Evolutionary conservation across 768 basidiomycete genomes (phyloP).

Genomic region (Pholiota conissans): DNA sequence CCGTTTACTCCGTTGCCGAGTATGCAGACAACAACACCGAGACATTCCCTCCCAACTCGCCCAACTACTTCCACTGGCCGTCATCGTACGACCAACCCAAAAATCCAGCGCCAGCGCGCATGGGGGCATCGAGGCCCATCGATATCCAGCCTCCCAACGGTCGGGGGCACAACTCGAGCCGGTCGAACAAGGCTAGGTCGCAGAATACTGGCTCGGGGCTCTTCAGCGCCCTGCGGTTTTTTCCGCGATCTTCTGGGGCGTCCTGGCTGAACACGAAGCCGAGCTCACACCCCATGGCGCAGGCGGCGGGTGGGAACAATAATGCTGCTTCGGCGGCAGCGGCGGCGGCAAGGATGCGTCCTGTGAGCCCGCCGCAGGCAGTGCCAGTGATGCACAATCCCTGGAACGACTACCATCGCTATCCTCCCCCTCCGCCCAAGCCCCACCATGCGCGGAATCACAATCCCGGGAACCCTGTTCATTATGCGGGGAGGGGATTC

Average conservation of each 20-base stretch:
- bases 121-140: conserved; percentile 11
- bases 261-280: conserved; percentile 25
- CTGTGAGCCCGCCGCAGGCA: conserved; percentile 7
- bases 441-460: not conserved
- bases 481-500: conserved; percentile 9
- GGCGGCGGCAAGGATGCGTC: conserved; percentile 2
- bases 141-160: conserved; percentile 12
- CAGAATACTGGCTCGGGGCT: conserved; percentile 10
- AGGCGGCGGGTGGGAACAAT: not conserved
- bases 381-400: conserved; percentile 3
- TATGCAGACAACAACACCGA: conserved; percentile 3
- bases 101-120: conserved; percentile 6
- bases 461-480: not conserved
- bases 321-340: not conserved
- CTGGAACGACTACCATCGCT: conserved; percentile 6
- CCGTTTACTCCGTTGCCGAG: conserved; percentile 23
- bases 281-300: conserved; percentile 1
- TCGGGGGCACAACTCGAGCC: conserved; percentile 2
- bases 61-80: conserved; percentile 12
- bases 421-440: not conserved
- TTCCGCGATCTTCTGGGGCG: conserved; percentile 25
- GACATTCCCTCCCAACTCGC: conserved; percentile 16
- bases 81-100: conserved; percentile 1
- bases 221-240: conserved; percentile 25
- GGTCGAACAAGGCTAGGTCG: conserved; percentile 11